phyloP scores from a whole-genome alignment of 1,139 yeast genomes.

The Kluyveromyces sp. region DNA sequence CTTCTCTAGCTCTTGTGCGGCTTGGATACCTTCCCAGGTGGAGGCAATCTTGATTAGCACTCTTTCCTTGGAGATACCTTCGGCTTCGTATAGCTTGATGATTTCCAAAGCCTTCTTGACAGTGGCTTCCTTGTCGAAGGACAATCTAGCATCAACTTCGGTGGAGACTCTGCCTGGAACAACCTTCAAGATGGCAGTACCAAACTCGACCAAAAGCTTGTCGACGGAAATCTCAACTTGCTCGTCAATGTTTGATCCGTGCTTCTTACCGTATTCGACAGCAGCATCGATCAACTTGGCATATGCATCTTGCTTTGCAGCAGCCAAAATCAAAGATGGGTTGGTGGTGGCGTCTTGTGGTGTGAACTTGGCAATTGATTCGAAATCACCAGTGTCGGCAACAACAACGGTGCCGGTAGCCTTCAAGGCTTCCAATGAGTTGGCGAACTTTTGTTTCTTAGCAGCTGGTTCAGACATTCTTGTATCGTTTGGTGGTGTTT shows the following conservation, averaged over 20 bases:
- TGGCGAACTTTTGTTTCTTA: conserved; percentile 39
- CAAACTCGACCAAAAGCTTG: conserved; percentile 90
- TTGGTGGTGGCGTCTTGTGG: conserved; percentile 99
- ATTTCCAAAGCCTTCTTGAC: conserved; percentile 84
- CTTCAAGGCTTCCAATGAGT: conserved; percentile 88
- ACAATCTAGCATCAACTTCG: conserved; percentile 96
- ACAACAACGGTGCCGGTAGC: conserved; percentile 94
- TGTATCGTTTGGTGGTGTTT: background rate
- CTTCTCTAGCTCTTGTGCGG: conserved; percentile 90
- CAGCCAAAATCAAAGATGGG: conserved; percentile 96
- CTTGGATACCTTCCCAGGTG: conserved; percentile 99
- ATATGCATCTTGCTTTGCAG: conserved; percentile 84
- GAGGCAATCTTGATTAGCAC: conserved; percentile 94
- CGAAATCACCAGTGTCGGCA: conserved; percentile 98
- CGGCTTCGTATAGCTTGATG: conserved; percentile 73
- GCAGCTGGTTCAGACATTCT: conserved; percentile 28
- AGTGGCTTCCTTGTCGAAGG: conserved; percentile 90
- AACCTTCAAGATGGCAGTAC: conserved; percentile 83
- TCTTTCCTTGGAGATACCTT: conserved; percentile 83
- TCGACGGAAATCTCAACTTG: conserved; percentile 77
- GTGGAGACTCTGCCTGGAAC: conserved; percentile 99
- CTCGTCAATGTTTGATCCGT: conserved; percentile 50
- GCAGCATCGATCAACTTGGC: conserved; percentile 87
- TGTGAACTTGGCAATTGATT: conserved; percentile 91
- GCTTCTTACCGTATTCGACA: conserved; percentile 69